A percentile compares a stretch with the other conserved stretches of the same genome.
These are phyloP conservation scores for Camelina neglecta DNA, from an alignment of 345 rosid genomes.

Conservation along the genomic window DNA sequence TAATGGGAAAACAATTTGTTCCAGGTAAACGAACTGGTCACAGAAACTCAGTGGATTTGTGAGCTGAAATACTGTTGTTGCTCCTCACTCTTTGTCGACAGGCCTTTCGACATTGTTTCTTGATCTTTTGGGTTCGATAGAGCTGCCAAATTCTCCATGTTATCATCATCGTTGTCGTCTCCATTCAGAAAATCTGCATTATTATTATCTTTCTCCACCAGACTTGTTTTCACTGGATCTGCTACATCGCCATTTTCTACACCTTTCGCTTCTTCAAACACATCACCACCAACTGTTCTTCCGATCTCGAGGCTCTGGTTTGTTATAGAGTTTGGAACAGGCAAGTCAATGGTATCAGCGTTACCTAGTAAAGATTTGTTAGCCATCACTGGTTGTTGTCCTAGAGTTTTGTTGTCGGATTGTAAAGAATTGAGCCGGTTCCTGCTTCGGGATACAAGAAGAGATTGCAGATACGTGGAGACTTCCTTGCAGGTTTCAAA, in stretches of 20 bases:
- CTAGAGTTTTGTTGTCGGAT: conserved; percentile 33
- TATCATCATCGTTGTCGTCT: conserved; percentile 14
- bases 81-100: conserved; percentile 46
- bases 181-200: conserved; percentile 7
- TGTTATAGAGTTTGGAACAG: neutral
- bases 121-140: conserved; percentile 45
- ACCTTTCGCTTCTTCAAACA: conserved; percentile 11
- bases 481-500: conserved; percentile 77
- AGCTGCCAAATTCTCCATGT: conserved; percentile 39
- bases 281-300: conserved; percentile 15
- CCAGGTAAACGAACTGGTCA: neutral
- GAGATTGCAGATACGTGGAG: conserved; percentile 55
- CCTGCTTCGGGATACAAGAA: conserved; percentile 44
- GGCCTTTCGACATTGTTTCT: conserved; percentile 48
- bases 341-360: conserved; percentile 16
- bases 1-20: neutral
- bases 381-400: conserved; percentile 12
- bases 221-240: conserved; percentile 1
- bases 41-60: neutral
- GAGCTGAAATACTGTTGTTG: conserved; percentile 47
- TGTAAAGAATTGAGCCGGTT: conserved; percentile 38
- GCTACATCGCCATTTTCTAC: conserved; percentile 17
- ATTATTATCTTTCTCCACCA: conserved; percentile 24
- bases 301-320: neutral
- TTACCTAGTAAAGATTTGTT: conserved; percentile 12